These are phyloP conservation scores for Hygrophoropsis aurantiaca DNA, from an alignment of 768 basidiomycete genomes.

Conservation along the genomic window DNA sequence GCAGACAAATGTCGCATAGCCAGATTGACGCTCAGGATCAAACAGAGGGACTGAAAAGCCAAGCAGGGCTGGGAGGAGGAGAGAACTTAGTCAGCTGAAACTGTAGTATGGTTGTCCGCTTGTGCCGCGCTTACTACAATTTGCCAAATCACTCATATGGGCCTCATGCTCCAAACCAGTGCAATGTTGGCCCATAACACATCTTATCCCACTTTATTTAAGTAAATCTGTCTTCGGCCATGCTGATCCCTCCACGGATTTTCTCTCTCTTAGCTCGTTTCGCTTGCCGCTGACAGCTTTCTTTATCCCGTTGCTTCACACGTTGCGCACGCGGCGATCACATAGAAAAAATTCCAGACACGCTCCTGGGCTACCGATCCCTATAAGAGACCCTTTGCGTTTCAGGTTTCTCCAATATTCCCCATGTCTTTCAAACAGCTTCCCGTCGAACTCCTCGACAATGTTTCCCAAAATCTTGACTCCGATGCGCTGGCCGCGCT, in stretches of 20 bases:
- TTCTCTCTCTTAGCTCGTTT: slow-evolving; percentile 10
- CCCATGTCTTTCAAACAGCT: slow-evolving; percentile 48
- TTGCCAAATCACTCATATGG: not conserved
- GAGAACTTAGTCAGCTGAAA: too few species aligned
- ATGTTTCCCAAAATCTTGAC: slow-evolving; percentile 41
- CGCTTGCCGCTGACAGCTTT: slow-evolving; percentile 10
- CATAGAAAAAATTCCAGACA: slow-evolving; percentile 12
- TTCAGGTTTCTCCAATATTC: slow-evolving; percentile 4
- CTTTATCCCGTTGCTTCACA: slow-evolving; percentile 21
- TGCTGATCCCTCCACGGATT: slow-evolving; percentile 12
- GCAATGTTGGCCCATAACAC: slow-evolving; percentile 2
- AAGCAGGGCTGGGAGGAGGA: too few species aligned
- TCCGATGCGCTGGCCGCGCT: slow-evolving; percentile 45
- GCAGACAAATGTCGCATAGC: too few species aligned
- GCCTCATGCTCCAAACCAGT: slow-evolving; percentile 6
- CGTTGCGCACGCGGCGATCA: slow-evolving; percentile 44
- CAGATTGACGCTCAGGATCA: too few species aligned
- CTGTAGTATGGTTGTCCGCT: too few species aligned
- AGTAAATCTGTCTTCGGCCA: slow-evolving; percentile 13
- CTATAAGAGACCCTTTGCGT: slow-evolving; percentile 11
- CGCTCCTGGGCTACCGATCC: slow-evolving; percentile 3
- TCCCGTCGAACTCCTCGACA: slow-evolving; percentile 64
- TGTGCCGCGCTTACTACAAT: too few species aligned
- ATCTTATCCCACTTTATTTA: slow-evolving; percentile 9
- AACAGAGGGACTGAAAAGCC: too few species aligned